Evolutionary conservation across 23 red algal species (phyloP).

Genomic region (Gracilariopsis chorda): DNA sequence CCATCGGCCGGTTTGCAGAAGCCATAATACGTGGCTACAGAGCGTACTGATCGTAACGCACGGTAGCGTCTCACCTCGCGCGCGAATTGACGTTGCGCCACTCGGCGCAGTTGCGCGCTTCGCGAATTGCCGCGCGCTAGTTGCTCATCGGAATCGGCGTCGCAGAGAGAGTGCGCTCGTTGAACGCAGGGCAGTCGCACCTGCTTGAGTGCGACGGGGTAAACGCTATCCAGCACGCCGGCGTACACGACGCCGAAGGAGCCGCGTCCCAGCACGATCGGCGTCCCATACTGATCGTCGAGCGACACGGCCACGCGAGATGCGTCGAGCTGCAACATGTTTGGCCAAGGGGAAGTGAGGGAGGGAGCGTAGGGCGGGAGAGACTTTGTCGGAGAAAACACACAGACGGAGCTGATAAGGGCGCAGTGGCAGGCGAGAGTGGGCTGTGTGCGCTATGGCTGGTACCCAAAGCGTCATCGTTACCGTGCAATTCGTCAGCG

Average conservation of each 20-base stretch:
- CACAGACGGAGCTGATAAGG: no score
- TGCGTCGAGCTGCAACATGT: background rate
- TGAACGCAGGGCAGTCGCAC: background rate
- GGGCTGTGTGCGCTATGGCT: no score
- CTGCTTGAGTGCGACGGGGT: conserved; percentile 66
- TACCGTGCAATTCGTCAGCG: no score
- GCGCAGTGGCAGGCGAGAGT: no score
- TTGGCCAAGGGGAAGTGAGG: no score
- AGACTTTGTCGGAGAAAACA: no score
- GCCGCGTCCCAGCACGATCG: conserved; percentile 42
- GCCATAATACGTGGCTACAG: conserved; percentile 18
- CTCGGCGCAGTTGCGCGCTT: background rate
- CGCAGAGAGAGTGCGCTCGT: background rate
- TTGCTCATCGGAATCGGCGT: background rate
- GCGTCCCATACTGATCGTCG: background rate
- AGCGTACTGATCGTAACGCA: background rate
- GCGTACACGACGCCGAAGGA: conserved; percentile 64
- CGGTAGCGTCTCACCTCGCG: conserved; percentile 31
- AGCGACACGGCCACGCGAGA: background rate
- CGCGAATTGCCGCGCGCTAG: background rate
- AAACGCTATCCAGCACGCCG: conserved; percentile 31
- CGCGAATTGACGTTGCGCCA: conserved; percentile 5
- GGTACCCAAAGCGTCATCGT: no score
- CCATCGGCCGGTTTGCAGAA: background rate
- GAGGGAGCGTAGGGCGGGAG: no score